Percentiles rank a stretch among this genome's conserved stretches.
These are phyloP conservation scores for Blastobotrys persicus DNA, from an alignment of 1,139 yeast species.

Conservation along the genomic window DNA sequence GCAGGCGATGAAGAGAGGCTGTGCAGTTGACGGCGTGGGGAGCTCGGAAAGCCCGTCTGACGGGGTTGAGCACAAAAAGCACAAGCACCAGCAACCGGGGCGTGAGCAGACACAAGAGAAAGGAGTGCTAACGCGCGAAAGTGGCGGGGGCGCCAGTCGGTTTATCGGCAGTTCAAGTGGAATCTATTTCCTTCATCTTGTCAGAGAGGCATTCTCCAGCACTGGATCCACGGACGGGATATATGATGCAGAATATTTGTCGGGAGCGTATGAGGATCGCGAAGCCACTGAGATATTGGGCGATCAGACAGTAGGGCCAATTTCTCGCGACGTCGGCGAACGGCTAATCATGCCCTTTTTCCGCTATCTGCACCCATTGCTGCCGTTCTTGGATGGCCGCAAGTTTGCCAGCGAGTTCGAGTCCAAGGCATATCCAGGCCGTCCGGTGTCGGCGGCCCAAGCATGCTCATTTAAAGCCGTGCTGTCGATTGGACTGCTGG, in stretches of 20 bases:
- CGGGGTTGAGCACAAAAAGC: slow-evolving; percentile 1
- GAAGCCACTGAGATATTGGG: slow-evolving; percentile 3
- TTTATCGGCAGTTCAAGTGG: slow-evolving; percentile 21
- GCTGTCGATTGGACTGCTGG: slow-evolving; percentile 16
- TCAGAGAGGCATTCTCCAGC: slow-evolving; percentile 15
- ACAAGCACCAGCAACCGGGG: slow-evolving; percentile 13
- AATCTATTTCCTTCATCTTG: slow-evolving; percentile 17
- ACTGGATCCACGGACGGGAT: slow-evolving; percentile 5
- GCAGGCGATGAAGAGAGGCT: slow-evolving; percentile 1
- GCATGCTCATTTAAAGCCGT: slow-evolving; percentile 12
- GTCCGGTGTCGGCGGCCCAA: slow-evolving; percentile 1
- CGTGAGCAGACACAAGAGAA: slow-evolving; percentile 17
- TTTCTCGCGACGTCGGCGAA: slow-evolving; percentile 10
- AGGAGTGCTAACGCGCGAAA: slow-evolving; percentile 16
- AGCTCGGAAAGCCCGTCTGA: slow-evolving; percentile 7
- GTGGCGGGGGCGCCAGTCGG: slow-evolving; percentile 13
- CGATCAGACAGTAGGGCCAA: not conserved
- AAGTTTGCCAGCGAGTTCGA: slow-evolving; percentile 10
- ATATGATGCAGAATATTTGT: slow-evolving; percentile 14
- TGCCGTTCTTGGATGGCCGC: slow-evolving; percentile 20
- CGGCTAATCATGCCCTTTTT: slow-evolving; percentile 19
- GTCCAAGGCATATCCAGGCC: slow-evolving; percentile 1
- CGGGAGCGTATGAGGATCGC: slow-evolving; percentile 11
- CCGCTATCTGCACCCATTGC: slow-evolving; percentile 20
- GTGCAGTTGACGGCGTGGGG: slow-evolving; percentile 2